A percentile compares a stretch with the other conserved stretches of the same genome.
phyloP scores from a whole-genome alignment of 495 filamentous ascomycete species.

The Penicillium waksmanii region DNA sequence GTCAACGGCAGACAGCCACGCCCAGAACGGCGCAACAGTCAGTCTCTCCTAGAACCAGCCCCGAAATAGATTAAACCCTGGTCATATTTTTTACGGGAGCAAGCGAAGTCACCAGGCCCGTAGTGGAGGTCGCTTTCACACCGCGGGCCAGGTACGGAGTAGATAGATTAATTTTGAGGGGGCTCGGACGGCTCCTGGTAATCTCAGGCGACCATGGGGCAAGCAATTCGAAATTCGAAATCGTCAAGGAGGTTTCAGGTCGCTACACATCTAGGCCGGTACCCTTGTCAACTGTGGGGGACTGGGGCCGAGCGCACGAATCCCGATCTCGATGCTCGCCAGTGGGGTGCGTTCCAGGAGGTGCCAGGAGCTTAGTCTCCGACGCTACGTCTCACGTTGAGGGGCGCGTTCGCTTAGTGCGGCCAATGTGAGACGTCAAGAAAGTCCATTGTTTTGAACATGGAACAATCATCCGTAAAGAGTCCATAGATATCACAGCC shows the following conservation, averaged over 20 bases:
- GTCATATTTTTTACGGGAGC: not conserved
- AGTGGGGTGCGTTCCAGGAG: slow-evolving; percentile 17
- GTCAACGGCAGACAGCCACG: not conserved
- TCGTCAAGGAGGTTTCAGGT: slow-evolving; percentile 16
- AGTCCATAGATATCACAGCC: not conserved
- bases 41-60: slow-evolving; percentile 9
- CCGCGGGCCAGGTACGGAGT: slow-evolving; percentile 2
- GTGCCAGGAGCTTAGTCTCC: slow-evolving; percentile 11
- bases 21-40: slow-evolving; percentile 4
- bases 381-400: slow-evolving; percentile 12
- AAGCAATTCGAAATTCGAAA: slow-evolving; percentile 5
- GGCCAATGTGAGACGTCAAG: slow-evolving; percentile 9
- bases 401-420: slow-evolving; percentile 7
- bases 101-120: not conserved
- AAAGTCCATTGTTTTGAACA: slow-evolving; percentile 1
- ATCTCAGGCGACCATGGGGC: slow-evolving; percentile 3
- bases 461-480: not conserved
- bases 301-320: slow-evolving; percentile 19
- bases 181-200: slow-evolving; percentile 4
- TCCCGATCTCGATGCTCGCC: slow-evolving; percentile 16
- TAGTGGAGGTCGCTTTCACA: slow-evolving; percentile 6
- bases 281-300: slow-evolving; percentile 13
- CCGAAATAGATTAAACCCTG: slow-evolving; percentile 19
- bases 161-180: slow-evolving; percentile 7
- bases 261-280: slow-evolving; percentile 14